Percentiles rank a stretch among this genome's conserved stretches.
phyloP scores from a whole-genome alignment of 2,329 filamentous ascomycete genomes.

The Penicillium sp. region DNA sequence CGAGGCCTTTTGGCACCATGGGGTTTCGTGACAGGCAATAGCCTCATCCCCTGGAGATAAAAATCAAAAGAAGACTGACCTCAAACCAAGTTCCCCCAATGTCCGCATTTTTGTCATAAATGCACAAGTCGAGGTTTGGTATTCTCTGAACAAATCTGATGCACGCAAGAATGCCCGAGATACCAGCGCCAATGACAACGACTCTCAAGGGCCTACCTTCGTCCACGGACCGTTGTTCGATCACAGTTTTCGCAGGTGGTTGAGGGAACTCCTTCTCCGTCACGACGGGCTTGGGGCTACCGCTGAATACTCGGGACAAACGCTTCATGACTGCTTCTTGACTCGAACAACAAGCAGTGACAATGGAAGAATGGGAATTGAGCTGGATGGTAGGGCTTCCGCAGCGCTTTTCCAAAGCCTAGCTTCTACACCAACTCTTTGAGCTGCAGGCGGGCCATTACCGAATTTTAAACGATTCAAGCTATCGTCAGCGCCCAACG shows the following conservation, averaged over 20 bases:
- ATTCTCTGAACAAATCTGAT: conserved; percentile 42
- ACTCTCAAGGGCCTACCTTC: conserved; percentile 36
- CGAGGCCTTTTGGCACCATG: background rate
- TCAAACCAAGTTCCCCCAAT: conserved; percentile 40
- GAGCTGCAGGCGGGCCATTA: background rate
- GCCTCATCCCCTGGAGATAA: background rate
- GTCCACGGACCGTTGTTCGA: conserved; percentile 39
- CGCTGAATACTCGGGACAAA: conserved; percentile 9
- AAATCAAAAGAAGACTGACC: background rate
- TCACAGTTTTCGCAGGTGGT: background rate
- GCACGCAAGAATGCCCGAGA: conserved; percentile 43
- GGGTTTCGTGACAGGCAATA: background rate
- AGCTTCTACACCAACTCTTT: background rate
- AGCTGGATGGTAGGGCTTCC: background rate
- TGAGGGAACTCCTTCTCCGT: background rate
- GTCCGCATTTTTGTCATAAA: conserved; percentile 41
- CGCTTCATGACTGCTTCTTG: conserved; percentile 4
- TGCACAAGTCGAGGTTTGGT: conserved; percentile 37
- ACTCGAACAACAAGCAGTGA: background rate
- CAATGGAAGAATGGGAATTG: background rate
- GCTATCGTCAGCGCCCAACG: background rate
- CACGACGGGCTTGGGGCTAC: conserved; percentile 2
- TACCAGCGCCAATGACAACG: conserved; percentile 42
- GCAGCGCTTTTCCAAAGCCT: background rate
- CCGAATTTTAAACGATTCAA: background rate